Evolutionary conservation across 257 asterid species (phyloP), one percentile per base, ranked within the genome.

Genomic region (Gentiana dahurica): DNA sequence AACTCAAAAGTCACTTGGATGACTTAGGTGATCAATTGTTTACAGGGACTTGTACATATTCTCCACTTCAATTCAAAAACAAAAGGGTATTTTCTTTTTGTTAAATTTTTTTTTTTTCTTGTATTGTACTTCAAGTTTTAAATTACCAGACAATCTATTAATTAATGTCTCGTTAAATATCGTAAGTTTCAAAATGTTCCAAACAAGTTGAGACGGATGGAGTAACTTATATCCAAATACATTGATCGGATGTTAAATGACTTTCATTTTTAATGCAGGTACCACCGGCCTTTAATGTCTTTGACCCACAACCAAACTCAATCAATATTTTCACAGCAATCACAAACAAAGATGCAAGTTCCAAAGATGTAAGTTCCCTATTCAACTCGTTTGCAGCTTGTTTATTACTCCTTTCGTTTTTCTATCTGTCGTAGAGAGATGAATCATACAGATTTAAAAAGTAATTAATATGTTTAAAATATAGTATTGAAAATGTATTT

Each of bases 21-120:
- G 78, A 78, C 12, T 94, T 91, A 48, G 96, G 96, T 0, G 94
- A 91, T 59, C 94, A 85, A 55, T 59, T 88, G 13, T 91, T 91
- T 68, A 71, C 53, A 41, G 95, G 96, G 12, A 49, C 93, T 3
- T 87, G 96, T 67, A 67, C 75, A 2, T 88, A 81, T 57, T 72
- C 79, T 49, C 90, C 95, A 4, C 78, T 68, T 11, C 85, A 71
- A 32, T 41, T 12, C 68, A 82, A 6, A 75, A 68, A 8, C 73
- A 73, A 12, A 84, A 84, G 96, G 94, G 83, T 69, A 13, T 2
- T 55, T 48, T 24, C 12, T 45, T 5, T 41, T 4, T 41, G 2
- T 41, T 41, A n/a, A n/a, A n/a, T 10, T 5, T 5, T 1, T 41
- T 10, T 3, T 2, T 41, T 41, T 15, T 15, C 24, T 15, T 15